These are phyloP conservation scores for Jamesozyma jinghongensis DNA, from an alignment of 805 yeast species.

Conservation along the genomic window DNA sequence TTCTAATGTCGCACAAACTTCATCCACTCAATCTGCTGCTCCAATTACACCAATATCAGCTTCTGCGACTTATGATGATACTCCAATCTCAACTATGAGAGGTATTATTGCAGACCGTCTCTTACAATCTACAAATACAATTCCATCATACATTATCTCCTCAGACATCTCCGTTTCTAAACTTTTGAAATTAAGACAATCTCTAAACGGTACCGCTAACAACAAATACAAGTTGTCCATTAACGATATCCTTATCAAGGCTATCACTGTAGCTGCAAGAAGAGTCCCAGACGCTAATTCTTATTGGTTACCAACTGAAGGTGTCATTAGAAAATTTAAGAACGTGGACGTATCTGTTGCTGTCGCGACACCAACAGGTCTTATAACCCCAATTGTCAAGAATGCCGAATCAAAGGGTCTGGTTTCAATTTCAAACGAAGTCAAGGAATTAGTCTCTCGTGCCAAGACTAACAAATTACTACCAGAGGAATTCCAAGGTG, in stretches of 20 bases:
- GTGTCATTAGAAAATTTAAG: conserved; percentile 83
- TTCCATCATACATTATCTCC: conserved; percentile 90
- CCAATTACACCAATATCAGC: conserved; percentile 42
- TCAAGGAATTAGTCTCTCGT: conserved; percentile 90
- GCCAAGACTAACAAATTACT: conserved; percentile 87
- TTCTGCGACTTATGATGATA: conserved; percentile 60
- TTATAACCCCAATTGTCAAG: conserved; percentile 91
- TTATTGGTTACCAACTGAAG: conserved; percentile 83
- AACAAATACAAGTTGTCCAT: conserved; percentile 87
- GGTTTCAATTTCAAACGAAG: conserved; percentile 65
- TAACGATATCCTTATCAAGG: conserved; percentile 90
- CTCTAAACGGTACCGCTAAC: conserved; percentile 76
- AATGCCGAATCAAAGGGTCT: conserved; percentile 85
- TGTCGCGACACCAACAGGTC: conserved; percentile 95
- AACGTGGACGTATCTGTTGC: conserved; percentile 97
- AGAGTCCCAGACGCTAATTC: conserved; percentile 93
- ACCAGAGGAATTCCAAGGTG: conserved; percentile 99
- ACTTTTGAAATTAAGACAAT: conserved; percentile 81
- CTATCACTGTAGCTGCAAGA: conserved; percentile 79
- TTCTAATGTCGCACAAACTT: conserved; percentile 29
- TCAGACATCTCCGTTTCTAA: conserved; percentile 81
- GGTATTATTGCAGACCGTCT: conserved; percentile 86
- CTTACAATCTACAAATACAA: conserved; percentile 70
- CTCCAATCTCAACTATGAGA: conserved; percentile 87
- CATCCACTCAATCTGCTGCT: conserved; percentile 34